A percentile compares a stretch with the other conserved stretches of the same genome.
Conservation (phyloP, 768 basidiomycete species). For the Leucocoprinus birnbaumii region DNA sequence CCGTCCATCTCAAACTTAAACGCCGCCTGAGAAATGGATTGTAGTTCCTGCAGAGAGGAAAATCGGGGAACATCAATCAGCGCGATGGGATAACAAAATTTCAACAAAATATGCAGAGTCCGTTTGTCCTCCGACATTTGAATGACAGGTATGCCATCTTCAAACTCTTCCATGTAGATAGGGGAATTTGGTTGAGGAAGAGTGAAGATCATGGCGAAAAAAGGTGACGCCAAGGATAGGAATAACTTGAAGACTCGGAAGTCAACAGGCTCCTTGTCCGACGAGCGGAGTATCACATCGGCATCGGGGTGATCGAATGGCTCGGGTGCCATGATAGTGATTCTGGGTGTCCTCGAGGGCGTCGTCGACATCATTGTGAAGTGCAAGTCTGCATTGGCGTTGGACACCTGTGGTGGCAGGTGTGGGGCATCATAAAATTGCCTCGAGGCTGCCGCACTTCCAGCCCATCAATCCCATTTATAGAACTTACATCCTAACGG, state of each 20-base stretch:
- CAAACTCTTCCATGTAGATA: slow-evolving; percentile 19
- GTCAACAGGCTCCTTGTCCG: slow-evolving; percentile 40
- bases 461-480: background rate
- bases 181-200: slow-evolving; percentile 42
- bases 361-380: background rate
- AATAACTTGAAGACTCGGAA: slow-evolving; percentile 55
- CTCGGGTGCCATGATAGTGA: slow-evolving; percentile 9
- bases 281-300: slow-evolving; percentile 54
- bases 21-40: slow-evolving; percentile 40
- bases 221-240: slow-evolving; percentile 52
- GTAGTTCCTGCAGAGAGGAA: slow-evolving; percentile 37
- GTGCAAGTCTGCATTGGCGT: background rate
- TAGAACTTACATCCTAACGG: background rate
- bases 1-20: slow-evolving; percentile 51
- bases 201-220: slow-evolving; percentile 55
- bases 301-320: slow-evolving; percentile 50
- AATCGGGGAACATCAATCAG: slow-evolving; percentile 26
- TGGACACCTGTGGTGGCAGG: background rate
- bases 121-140: slow-evolving; percentile 43
- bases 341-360: slow-evolving; percentile 10
- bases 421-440: background rate
- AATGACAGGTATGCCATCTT: slow-evolving; percentile 37
- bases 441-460: slow-evolving; percentile 11
- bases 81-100: slow-evolving; percentile 47
- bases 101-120: slow-evolving; percentile 39